Evolutionary conservation across 176 grass and related monocot species (phyloP).

Genomic region (Poa pratensis): DNA sequence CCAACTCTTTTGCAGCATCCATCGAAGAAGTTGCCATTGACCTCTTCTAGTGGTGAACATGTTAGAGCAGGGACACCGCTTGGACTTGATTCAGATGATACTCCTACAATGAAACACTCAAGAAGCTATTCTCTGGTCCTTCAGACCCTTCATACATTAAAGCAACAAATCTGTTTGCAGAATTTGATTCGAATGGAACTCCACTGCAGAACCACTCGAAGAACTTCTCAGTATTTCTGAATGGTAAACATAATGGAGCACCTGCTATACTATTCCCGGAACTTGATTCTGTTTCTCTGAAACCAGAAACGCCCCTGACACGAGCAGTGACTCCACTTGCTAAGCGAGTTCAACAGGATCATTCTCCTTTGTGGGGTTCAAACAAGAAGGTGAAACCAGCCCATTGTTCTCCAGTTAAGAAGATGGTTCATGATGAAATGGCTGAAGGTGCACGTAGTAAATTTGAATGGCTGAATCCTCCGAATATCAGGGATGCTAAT

Average conservation of each 20-base stretch:
- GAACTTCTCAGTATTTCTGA: slow-evolving; percentile 17
- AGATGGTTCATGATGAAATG: slow-evolving; percentile 43
- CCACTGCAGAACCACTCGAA: slow-evolving; percentile 35
- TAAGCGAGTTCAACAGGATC: slow-evolving; percentile 76
- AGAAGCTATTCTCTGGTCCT: slow-evolving; percentile 28
- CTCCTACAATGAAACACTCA: slow-evolving; percentile 15
- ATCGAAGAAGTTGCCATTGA: slow-evolving; percentile 39
- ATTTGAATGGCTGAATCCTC: slow-evolving; percentile 89
- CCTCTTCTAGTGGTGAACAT: slow-evolving; percentile 44
- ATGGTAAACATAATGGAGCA: slow-evolving; percentile 33
- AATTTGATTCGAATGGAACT: slow-evolving; percentile 51
- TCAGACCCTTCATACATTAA: slow-evolving; percentile 47
- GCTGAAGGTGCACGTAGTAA: slow-evolving; percentile 67
- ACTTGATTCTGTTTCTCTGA: slow-evolving; percentile 55
- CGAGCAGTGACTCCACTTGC: slow-evolving; percentile 53
- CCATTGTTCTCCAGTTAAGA: slow-evolving; percentile 31
- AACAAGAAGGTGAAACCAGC: slow-evolving; percentile 68
- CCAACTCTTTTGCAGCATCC: slow-evolving; percentile 44
- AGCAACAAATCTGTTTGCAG: slow-evolving; percentile 47
- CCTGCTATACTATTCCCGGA: slow-evolving; percentile 42
- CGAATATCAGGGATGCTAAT: slow-evolving; percentile 80
- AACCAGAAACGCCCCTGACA: slow-evolving; percentile 78
- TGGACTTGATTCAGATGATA: slow-evolving; percentile 32
- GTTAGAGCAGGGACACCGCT: slow-evolving; percentile 16
- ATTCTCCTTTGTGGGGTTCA: slow-evolving; percentile 46